Base-by-base conservation (phyloP, 2,329 filamentous ascomycete species). In the Arthrinium puccinioides region DNA sequence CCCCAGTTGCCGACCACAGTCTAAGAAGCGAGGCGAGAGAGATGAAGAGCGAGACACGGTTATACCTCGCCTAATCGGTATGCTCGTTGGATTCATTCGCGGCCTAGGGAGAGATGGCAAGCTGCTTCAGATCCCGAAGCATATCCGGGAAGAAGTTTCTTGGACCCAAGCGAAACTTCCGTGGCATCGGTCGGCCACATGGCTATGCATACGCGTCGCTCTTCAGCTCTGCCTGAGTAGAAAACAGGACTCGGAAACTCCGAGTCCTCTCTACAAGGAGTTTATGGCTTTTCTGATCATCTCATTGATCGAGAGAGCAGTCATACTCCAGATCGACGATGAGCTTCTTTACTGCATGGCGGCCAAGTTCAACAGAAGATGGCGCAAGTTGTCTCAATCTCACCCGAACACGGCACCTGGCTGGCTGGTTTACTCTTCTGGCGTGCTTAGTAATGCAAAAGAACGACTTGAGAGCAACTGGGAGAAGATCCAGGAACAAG, bases 101-200 rank as follows among this genome's bases (percentile, higher is more conserved):
- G 37, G 37, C 9, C 20, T 39, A 9, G 37, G 37, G 4, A 6
- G 10, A 8, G 21, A 20, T 8, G 13, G 11, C 13, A 19, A 9
- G 6, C 16, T 20, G 9, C 21, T 7, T 4, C 30, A 21, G n/a
- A 39, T 39, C 31, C 10, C 16, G 9, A 39, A 39, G 9, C 30
- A 24, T 15, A 35, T 18, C 18, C 37, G 31, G 14, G 37, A 39
- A 11, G 37, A 39, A 18, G 31, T 29, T 21, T 14, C 29, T 23
- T 34, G 20, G n/a, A 2, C 9, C 3, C 11, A 24, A 11, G 19
- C 37, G 9, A 25, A 20, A 18, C 4, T 21, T 13, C 20, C 30
- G 16, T 39, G 37, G 37, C 37, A 39, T 21, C 21, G 37, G 11
- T 39, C 37, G 10, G 37, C 37, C 14, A 32, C 23, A 14, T 39